Conservation (phyloP, 2,329 filamentous ascomycete species). For the Colletotrichum salicis region DNA sequence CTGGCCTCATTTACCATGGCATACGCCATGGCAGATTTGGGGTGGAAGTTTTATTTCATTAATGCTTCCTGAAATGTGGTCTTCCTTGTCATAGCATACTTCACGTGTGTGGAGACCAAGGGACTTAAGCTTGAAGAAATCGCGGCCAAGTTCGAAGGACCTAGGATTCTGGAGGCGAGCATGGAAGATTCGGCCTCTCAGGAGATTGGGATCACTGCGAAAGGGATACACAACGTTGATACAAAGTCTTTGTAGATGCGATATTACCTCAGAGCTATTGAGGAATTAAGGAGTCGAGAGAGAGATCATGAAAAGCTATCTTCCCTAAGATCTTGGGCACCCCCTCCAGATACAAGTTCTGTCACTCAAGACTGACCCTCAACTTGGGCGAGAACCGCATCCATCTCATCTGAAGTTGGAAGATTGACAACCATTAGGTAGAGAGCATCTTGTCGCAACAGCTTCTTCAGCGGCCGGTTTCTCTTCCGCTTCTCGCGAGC, state of each 20-base stretch:
- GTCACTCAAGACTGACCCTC: background rate
- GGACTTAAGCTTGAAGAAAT: constrained; percentile 44
- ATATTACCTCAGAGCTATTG: background rate
- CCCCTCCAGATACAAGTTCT: background rate
- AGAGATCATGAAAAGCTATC: background rate
- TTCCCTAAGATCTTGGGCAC: background rate
- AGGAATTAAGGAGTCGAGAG: too few species aligned
- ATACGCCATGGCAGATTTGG: constrained; percentile 42
- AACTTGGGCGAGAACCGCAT: background rate
- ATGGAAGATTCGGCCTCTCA: background rate
- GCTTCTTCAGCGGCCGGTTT: constrained; percentile 7
- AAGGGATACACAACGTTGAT: background rate
- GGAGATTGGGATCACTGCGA: background rate
- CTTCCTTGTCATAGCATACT: constrained; percentile 40
- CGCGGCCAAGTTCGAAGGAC: constrained; percentile 41
- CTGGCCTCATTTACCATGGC: constrained; percentile 43
- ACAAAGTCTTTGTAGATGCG: background rate
- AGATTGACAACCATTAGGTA: constrained; percentile 15
- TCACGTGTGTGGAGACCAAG: constrained; percentile 44
- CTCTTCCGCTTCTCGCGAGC: constrained; percentile 5
- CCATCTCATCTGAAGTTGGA: background rate
- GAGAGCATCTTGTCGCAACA: constrained; percentile 9
- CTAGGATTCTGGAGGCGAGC: background rate
- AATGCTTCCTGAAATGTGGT: constrained; percentile 43
- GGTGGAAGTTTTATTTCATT: constrained; percentile 47